These are phyloP conservation scores for Beta lomatogona DNA, from an alignment of 179 eudicot genomes.

Conservation along the genomic window DNA sequence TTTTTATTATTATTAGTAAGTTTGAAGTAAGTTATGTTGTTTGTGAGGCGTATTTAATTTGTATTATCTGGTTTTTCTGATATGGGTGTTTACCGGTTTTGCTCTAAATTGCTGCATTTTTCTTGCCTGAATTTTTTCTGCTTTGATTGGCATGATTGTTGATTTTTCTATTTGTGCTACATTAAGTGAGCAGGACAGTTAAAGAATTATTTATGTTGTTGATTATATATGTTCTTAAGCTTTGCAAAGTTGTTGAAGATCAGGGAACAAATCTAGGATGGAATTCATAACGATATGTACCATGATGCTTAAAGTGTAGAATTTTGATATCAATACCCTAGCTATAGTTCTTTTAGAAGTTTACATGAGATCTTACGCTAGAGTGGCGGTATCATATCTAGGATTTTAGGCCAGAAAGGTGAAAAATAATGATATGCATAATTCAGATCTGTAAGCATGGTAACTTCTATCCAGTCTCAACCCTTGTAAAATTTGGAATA, in stretches of 20 bases:
- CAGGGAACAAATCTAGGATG: neutral
- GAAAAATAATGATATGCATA: neutral
- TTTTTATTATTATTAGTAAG: no score
- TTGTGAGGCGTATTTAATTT: no score
- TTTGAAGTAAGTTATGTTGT: no score
- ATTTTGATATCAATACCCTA: neutral
- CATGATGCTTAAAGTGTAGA: neutral
- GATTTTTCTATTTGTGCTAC: neutral
- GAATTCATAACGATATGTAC: neutral
- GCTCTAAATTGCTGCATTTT: constrained; percentile 66
- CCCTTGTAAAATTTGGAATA: neutral
- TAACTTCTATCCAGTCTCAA: neutral
- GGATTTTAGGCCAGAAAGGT: neutral
- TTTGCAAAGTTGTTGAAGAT: neutral
- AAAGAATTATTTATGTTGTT: neutral
- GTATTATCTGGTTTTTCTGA: constrained; percentile 8
- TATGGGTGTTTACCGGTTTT: constrained; percentile 19
- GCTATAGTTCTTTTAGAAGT: neutral
- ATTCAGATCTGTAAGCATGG: neutral
- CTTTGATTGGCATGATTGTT: neutral
- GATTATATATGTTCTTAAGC: neutral
- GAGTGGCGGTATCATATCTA: neutral
- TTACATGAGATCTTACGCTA: neutral
- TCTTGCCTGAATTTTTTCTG: neutral
- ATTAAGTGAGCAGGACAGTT: neutral